Percentiles rank a stretch among this genome's conserved stretches.
Evolutionary conservation across 306 rosid genomes (phyloP).

Genomic region (Quercus alba): DNA sequence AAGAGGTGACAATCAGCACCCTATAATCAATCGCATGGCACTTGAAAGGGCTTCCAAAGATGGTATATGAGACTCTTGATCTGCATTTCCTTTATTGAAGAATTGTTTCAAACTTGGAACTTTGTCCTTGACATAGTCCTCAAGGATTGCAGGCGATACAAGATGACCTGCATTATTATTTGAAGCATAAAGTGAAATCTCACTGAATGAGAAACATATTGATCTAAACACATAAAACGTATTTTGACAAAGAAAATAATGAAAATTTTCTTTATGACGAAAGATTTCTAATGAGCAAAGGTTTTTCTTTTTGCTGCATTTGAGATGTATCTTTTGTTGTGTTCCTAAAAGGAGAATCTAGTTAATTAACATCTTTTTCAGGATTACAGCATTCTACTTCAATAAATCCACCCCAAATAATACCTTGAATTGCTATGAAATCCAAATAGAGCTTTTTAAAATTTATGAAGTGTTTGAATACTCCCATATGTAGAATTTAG

Average conservation of each 20-base stretch:
- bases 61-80: slow-evolving; percentile 54
- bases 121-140: slow-evolving; percentile 57
- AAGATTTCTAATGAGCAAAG: no score
- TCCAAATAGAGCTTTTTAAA: no score
- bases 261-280: no score
- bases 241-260: no score
- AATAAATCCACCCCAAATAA: no score
- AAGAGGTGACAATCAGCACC: slow-evolving; percentile 38
- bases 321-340: no score
- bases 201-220: slow-evolving; percentile 1
- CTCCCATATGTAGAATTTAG: not conserved
- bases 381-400: no score
- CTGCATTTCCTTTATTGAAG: slow-evolving; percentile 29
- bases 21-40: slow-evolving; percentile 67
- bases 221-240: not conserved
- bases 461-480: no score
- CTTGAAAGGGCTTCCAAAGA: slow-evolving; percentile 80
- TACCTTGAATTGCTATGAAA: no score
- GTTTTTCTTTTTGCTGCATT: no score
- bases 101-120: slow-evolving; percentile 77
- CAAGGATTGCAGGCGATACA: slow-evolving; percentile 58
- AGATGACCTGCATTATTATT: slow-evolving; percentile 44
- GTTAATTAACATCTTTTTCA: no score
- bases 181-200: slow-evolving; percentile 2
- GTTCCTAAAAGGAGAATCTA: no score